Percentiles rank a stretch among this genome's conserved stretches.
These are phyloP conservation scores for Trypanosoma rangeli DNA, from an alignment of 208 protist genomes.

Conservation along the genomic window DNA sequence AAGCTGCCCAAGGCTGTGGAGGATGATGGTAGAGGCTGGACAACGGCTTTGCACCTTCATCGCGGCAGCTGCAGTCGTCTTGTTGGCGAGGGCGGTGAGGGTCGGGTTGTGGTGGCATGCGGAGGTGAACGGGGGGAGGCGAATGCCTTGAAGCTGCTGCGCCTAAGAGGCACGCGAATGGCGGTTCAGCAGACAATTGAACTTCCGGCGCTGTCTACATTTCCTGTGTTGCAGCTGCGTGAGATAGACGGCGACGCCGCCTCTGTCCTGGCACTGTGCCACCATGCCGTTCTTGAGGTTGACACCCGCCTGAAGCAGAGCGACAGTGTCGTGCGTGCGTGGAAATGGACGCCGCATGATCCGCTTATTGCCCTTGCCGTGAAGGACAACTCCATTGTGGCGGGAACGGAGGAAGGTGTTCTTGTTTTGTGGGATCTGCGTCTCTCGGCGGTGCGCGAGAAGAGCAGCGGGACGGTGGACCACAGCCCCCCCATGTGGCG, in stretches of 20 bases:
- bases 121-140: slow-evolving; percentile 11
- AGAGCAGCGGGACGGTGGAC: slow-evolving; percentile 21
- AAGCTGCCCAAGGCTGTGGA: slow-evolving; percentile 40
- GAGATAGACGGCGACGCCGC: slow-evolving; percentile 42
- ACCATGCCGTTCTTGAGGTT: slow-evolving; percentile 51
- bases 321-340: slow-evolving; percentile 36
- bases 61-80: not conserved
- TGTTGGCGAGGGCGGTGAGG: slow-evolving; percentile 1
- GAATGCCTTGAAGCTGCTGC: slow-evolving; percentile 37
- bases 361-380: slow-evolving; percentile 47
- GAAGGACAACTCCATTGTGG: slow-evolving; percentile 55
- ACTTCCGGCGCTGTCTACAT: slow-evolving; percentile 41
- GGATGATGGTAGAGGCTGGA: slow-evolving; percentile 29
- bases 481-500: slow-evolving; percentile 31
- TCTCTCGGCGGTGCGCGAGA: slow-evolving; percentile 15
- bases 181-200: slow-evolving; percentile 34
- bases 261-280: slow-evolving; percentile 34
- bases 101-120: slow-evolving; percentile 33
- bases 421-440: slow-evolving; percentile 69
- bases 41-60: slow-evolving; percentile 12
- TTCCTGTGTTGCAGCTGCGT: slow-evolving; percentile 41
- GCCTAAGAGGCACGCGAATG: slow-evolving; percentile 38
- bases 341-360: slow-evolving; percentile 58
- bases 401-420: slow-evolving; percentile 57
- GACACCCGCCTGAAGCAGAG: slow-evolving; percentile 19